Evolutionary conservation across 2,329 filamentous ascomycete genomes (phyloP).

Genomic region (Verticillium klebahnii): DNA sequence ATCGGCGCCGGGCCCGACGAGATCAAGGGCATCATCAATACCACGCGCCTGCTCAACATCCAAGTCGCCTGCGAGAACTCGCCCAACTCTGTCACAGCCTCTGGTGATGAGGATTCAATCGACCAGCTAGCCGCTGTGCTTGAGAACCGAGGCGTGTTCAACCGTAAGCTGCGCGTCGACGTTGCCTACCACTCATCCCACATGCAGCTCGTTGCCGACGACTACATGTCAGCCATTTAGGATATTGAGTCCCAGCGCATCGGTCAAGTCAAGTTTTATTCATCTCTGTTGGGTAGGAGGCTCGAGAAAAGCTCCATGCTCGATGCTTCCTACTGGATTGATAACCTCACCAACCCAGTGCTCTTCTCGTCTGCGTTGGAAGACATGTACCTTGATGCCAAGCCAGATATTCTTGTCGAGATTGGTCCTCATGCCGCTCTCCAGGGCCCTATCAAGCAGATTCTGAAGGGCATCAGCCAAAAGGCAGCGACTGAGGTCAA

Average conservation of each 20-base stretch:
- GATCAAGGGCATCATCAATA: conserved; percentile 12
- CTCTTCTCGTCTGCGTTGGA: conserved; percentile 27
- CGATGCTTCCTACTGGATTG: conserved; percentile 37
- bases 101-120: conserved; percentile 17
- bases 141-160: conserved; percentile 33
- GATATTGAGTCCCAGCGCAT: conserved; percentile 16
- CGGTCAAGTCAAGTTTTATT: conserved; percentile 28
- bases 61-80: conserved; percentile 22
- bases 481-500: no score
- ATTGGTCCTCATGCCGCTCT: conserved; percentile 45
- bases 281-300: conserved; percentile 27
- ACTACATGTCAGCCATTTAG: conserved; percentile 33
- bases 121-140: conserved; percentile 20
- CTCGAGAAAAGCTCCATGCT: conserved; percentile 22
- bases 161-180: conserved; percentile 41
- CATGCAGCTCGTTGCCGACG: conserved; percentile 45
- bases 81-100: conserved; percentile 21
- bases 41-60: no score
- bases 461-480: conserved; percentile 11
- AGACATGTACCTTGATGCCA: background rate
- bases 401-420: conserved; percentile 23
- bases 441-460: conserved; percentile 44
- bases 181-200: conserved; percentile 51
- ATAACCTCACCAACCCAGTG: conserved; percentile 34
- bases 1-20: conserved; percentile 28